These are phyloP conservation scores for Plectosphaerella sp. DNA, from an alignment of 2,329 filamentous ascomycete species.

Conservation along the genomic window DNA sequence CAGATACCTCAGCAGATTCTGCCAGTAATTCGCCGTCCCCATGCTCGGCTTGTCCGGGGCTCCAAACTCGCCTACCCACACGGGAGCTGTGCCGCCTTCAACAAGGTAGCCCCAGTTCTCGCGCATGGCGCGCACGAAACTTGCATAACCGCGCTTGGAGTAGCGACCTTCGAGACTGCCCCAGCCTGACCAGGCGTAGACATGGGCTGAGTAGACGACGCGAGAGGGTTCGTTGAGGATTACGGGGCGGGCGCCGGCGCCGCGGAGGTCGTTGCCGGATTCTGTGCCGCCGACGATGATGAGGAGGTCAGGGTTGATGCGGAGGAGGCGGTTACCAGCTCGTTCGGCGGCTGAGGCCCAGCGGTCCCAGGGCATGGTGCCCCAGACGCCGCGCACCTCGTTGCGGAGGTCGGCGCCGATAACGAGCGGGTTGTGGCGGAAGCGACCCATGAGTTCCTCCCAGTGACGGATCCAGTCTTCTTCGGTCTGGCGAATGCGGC, in stretches of 20 bases:
- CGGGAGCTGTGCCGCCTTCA: slow-evolving; percentile 49
- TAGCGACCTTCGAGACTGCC: slow-evolving; percentile 56
- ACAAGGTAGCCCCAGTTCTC: slow-evolving; percentile 64
- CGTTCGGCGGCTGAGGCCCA: slow-evolving; percentile 62
- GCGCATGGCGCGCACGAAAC: slow-evolving; percentile 60
- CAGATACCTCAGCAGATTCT: slow-evolving; percentile 56
- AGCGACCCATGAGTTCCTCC: slow-evolving; percentile 58
- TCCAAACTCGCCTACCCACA: slow-evolving; percentile 67
- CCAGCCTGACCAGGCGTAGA: slow-evolving; percentile 69
- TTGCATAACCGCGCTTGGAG: slow-evolving; percentile 53
- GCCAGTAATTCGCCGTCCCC: slow-evolving; percentile 62
- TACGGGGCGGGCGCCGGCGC: slow-evolving; percentile 51
- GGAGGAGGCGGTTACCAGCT: slow-evolving; percentile 56
- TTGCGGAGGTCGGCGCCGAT: slow-evolving; percentile 65
- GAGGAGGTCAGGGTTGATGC: slow-evolving; percentile 59
- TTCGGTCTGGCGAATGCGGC: slow-evolving; percentile 58
- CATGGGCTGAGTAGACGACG: slow-evolving; percentile 65
- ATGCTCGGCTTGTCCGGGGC: slow-evolving; percentile 47
- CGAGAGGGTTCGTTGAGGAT: slow-evolving; percentile 47
- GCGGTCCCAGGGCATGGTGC: slow-evolving; percentile 61
- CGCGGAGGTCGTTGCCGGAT: slow-evolving; percentile 61
- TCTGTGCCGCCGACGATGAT: slow-evolving; percentile 65
- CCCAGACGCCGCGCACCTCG: slow-evolving; percentile 65
- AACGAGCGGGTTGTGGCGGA: slow-evolving; percentile 55
- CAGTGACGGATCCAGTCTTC: slow-evolving; percentile 64